Conservation (phyloP, 345 rosid genomes). For the Raphanus sativus region DNA sequence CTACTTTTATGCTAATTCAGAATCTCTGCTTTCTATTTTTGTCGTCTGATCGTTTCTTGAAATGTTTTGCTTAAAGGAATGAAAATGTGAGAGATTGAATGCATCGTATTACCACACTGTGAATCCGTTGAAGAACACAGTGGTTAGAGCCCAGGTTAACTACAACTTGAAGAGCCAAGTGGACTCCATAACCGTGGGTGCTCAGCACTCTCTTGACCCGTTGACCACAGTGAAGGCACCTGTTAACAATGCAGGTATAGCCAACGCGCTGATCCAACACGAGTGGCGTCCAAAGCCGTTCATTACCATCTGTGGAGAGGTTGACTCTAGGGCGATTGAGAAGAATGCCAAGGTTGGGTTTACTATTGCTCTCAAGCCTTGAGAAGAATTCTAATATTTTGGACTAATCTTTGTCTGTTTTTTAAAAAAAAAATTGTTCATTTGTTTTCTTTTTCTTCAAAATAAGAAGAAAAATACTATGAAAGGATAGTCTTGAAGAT, state of each 20-base stretch:
- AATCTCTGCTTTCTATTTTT: neutral
- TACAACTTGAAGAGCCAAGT: slow-evolving; percentile 73
- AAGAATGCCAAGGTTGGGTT: slow-evolving; percentile 35
- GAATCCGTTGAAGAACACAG: too few species aligned
- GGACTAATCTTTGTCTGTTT: slow-evolving; percentile 21
- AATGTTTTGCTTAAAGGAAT: slow-evolving; percentile 48
- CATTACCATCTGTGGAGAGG: slow-evolving; percentile 84
- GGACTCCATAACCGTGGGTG: slow-evolving; percentile 75
- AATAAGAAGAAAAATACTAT: too few species aligned
- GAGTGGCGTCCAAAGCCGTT: slow-evolving; percentile 90
- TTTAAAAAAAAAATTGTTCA: slow-evolving; percentile 2
- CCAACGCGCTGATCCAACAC: slow-evolving; percentile 91
- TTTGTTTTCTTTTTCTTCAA: slow-evolving; percentile 11
- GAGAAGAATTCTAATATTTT: slow-evolving; percentile 34
- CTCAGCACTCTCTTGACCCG: slow-evolving; percentile 87
- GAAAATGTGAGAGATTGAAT: slow-evolving; percentile 69
- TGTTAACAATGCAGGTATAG: slow-evolving; percentile 76
- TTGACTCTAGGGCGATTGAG: slow-evolving; percentile 64
- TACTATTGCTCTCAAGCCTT: slow-evolving; percentile 57
- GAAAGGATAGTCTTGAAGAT: too few species aligned
- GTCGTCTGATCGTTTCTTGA: neutral
- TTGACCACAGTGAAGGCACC: slow-evolving; percentile 87
- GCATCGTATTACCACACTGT: too few species aligned
- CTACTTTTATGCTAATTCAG: neutral
- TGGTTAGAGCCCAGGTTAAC: slow-evolving; percentile 67